A percentile compares a stretch with the other conserved stretches of the same genome.
These are phyloP conservation scores for Falciphora oryzae DNA, from an alignment of 2,329 filamentous ascomycete genomes.

Conservation along the genomic window DNA sequence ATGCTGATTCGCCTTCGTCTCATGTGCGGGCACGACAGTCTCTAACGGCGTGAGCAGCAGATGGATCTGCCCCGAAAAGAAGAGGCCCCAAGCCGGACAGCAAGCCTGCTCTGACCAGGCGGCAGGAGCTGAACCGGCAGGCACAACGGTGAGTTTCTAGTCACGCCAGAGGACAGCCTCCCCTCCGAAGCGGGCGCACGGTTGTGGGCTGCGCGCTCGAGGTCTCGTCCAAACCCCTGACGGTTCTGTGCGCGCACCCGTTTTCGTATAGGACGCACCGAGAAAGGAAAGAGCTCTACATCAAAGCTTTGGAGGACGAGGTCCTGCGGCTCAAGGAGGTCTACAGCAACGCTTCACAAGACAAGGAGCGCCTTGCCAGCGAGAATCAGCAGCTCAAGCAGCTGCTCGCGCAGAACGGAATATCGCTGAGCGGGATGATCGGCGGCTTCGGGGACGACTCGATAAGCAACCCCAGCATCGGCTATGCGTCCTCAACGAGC, in stretches of 20 bases:
- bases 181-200: no score
- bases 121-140: constrained; percentile 92
- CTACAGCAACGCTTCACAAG: constrained; percentile 66
- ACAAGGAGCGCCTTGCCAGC: constrained; percentile 68
- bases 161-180: neutral
- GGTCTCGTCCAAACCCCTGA: neutral
- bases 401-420: constrained; percentile 48
- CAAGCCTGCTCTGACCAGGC: constrained; percentile 85
- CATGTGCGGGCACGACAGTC: neutral
- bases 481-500: constrained; percentile 45
- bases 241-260: constrained; percentile 15
- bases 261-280: constrained; percentile 72
- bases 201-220: neutral
- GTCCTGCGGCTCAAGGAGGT: constrained; percentile 82
- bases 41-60: constrained; percentile 2
- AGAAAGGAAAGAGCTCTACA: constrained; percentile 93
- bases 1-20: constrained; percentile 12
- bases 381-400: constrained; percentile 73
- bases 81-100: constrained; percentile 94
- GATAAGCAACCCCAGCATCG: constrained; percentile 38
- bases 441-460: constrained; percentile 20
- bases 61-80: constrained; percentile 59
- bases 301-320: constrained; percentile 88
- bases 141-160: constrained; percentile 54
- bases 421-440: constrained; percentile 26